Conservation (phyloP, 176 grass and related monocot genomes). For the Saccharum spontaneum region DNA sequence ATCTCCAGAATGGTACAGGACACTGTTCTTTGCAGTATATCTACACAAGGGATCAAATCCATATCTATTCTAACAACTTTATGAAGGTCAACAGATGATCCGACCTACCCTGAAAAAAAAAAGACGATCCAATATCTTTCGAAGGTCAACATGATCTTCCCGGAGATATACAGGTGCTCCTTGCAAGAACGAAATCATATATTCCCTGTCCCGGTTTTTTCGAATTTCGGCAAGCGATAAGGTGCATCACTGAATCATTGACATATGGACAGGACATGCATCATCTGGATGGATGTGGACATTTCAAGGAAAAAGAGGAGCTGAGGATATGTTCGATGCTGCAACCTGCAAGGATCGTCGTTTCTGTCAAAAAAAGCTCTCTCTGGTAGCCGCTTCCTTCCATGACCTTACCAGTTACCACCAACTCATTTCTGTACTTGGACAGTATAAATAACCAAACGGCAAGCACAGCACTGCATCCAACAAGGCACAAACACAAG, state of each 20-base stretch:
- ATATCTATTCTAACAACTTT: not conserved
- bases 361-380: not conserved
- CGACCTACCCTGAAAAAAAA: not conserved
- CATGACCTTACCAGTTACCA: not conserved
- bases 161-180: not conserved
- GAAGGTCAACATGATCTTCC: slow-evolving; percentile 18
- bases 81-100: slow-evolving; percentile 1
- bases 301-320: not conserved
- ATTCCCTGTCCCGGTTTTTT: slow-evolving; percentile 13
- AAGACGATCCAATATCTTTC: not conserved
- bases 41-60: not conserved
- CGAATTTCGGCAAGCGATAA: not conserved
- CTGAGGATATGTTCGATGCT: slow-evolving; percentile 14
- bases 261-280: not conserved
- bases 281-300: not conserved
- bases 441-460: slow-evolving; percentile 19
- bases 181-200: not conserved
- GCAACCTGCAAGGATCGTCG: not conserved
- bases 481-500: not conserved
- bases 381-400: not conserved
- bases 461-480: not conserved
- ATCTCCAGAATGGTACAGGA: not conserved
- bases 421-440: not conserved
- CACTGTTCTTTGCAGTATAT: not conserved
- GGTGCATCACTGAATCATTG: not conserved